Evolutionary conservation across 2,329 filamentous ascomycete species (phyloP), one percentile per base, ranked within the genome.

Genomic region (Madurella mycetomatis): DNA sequence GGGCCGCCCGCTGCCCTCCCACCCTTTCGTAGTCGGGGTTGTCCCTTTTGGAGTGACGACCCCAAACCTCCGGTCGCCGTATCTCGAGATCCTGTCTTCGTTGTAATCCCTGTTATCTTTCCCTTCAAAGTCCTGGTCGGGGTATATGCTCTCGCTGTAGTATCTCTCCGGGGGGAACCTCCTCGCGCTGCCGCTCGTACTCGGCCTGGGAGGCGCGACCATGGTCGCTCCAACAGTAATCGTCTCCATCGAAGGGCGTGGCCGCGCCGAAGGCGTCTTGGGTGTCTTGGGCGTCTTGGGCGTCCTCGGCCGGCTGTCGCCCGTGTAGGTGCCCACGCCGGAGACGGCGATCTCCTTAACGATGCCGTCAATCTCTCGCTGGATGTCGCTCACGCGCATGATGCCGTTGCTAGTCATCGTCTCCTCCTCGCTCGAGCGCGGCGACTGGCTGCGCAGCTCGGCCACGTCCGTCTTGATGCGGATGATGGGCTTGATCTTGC

Each of bases 341-440:
- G 56, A 60, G 15, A 64, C 57, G 12, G 60, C 62, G 41, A 67
- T 61, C 37, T 67, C 65, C 39, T 60, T 63, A 1, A 67, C 65
- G 11, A 69, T 59, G 30, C 50, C 64, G 44, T 70, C 66, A 55
- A 67, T 66, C 56, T 68, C 65, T 9, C 65, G 52, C 58, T 67
- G 64, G 42, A 67, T 61, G 43, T 65, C 62, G 48, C 64, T 65
- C 25, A 67, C 62, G 4, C 62, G 68, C 67, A 70, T 64, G 44
- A 69, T 69, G 31, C 67, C 69, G 52, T 69, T 66, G 56, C 55
- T 64, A 2, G 67, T 69, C 69, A 70, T 70, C 25, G 66, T 62
- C 55, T 70, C 66, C 48, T 71, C 68, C 45, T 69, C 66, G 59
- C 67, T 69, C 4, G 61, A 58, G 5, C 65, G 62, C 2, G 69